phyloP scores from a whole-genome alignment of 257 asterid species.

The Ilex aquifolium region DNA sequence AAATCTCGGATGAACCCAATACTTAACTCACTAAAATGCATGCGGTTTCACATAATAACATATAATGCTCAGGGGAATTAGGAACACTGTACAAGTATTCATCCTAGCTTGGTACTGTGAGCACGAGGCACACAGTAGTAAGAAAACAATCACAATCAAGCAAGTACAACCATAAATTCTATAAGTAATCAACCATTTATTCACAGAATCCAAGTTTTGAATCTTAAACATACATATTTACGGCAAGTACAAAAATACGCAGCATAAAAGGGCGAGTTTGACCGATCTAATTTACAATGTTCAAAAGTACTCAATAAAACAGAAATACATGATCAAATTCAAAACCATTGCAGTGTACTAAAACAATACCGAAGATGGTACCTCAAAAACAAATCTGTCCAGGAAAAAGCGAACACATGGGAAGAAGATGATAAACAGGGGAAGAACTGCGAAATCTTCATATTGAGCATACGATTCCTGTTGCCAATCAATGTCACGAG shows the following conservation, averaged over 20 bases:
- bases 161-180: neutral
- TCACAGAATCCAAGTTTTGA: neutral
- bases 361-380: slow-evolving; percentile 11
- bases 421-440: slow-evolving; percentile 63
- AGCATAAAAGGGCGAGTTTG: neutral
- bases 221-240: neutral
- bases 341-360: neutral
- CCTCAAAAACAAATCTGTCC: slow-evolving; percentile 91
- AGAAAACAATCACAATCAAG: neutral
- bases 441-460: slow-evolving; percentile 66
- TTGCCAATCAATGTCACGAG: slow-evolving; percentile 57
- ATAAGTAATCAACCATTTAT: neutral
- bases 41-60: too few species aligned
- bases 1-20: too few species aligned
- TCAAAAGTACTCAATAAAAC: neutral
- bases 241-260: neutral
- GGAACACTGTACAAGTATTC: too few species aligned
- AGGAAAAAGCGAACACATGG: slow-evolving; percentile 77
- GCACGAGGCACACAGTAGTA: too few species aligned
- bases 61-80: too few species aligned
- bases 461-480: slow-evolving; percentile 74
- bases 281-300: neutral
- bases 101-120: too few species aligned
- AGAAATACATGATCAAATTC: neutral
- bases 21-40: too few species aligned